Evolutionary conservation across 768 basidiomycete genomes (phyloP), one percentile per base, ranked within the genome.

Genomic region (Saitozyma podzolica): DNA sequence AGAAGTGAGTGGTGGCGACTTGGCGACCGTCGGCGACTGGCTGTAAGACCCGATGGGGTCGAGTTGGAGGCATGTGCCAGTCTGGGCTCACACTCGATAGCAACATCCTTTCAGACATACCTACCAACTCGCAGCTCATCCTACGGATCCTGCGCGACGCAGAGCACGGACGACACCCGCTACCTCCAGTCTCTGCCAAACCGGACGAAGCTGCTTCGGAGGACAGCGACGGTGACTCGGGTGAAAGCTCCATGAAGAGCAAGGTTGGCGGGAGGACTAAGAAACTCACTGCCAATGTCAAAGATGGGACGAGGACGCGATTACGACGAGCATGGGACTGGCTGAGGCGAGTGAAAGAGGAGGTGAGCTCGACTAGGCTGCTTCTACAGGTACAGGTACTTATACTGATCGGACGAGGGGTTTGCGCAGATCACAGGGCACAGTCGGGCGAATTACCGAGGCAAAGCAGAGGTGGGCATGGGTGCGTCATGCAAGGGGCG

Each of bases 41-140:
- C 48, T 47, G 29, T 29, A 4, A 11, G 10, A 45, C 20, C 59
- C n/a, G n/a, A n/a, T n/a, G n/a, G n/a, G n/a, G n/a, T n/a, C n/a
- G n/a, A n/a, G n/a, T n/a, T n/a, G n/a, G n/a, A n/a, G n/a, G n/a
- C n/a, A n/a, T n/a, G n/a, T n/a, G n/a, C n/a, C n/a, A n/a, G n/a
- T n/a, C n/a, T n/a, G n/a, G n/a, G n/a, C n/a, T n/a, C n/a, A n/a
- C n/a, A n/a, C n/a, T n/a, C n/a, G n/a, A n/a, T n/a, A 78, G 75
- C 52, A 69, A 82, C 10, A 64, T 83, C 48, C 74, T 84, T 37
- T 66, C 66, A 2, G 82, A 82, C 17, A 81, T 81, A 0, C 83
- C 83, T 9, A 83, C 82, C 49, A 82, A 84, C 62, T 80, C 81
- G 40, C 83, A 84, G 61, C 79, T 84, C 9, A 70, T 82, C 11